These are phyloP conservation scores for Gynandropsis gynandra DNA, from an alignment of 345 rosid species.

Conservation along the genomic window DNA sequence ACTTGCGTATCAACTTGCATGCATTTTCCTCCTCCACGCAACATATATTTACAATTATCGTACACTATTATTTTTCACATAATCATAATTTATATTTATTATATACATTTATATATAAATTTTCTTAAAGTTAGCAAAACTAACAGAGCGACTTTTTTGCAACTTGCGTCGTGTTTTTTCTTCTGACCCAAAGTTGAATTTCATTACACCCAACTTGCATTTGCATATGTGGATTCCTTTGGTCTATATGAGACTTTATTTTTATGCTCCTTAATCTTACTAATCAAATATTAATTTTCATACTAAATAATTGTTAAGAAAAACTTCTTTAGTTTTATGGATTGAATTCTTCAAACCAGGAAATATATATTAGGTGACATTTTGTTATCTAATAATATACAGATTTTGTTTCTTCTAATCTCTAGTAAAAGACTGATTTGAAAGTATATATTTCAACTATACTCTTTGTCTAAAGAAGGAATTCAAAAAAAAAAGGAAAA, in stretches of 20 bases:
- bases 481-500: too few species aligned
- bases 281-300: conserved; percentile 19
- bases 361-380: not conserved
- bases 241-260: conserved; percentile 10
- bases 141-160: conserved; percentile 23
- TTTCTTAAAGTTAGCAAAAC: conserved; percentile 23
- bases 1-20: conserved; percentile 51
- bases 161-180: conserved; percentile 30
- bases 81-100: conserved; percentile 19
- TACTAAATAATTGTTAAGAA: conserved; percentile 18
- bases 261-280: conserved; percentile 22
- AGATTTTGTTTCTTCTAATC: too few species aligned
- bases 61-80: conserved; percentile 19
- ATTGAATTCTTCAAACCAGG: conserved; percentile 20
- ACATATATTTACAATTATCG: conserved; percentile 19
- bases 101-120: conserved; percentile 11
- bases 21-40: conserved; percentile 27
- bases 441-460: too few species aligned
- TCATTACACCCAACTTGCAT: conserved; percentile 34
- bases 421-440: too few species aligned
- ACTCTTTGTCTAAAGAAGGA: too few species aligned
- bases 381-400: too few species aligned
- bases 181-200: conserved; percentile 33
- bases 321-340: conserved; percentile 13
- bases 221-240: conserved; percentile 12